These are phyloP conservation scores for Urochloa ruziziensis DNA, from an alignment of 176 grass and related monocot genomes.

Conservation along the genomic window DNA sequence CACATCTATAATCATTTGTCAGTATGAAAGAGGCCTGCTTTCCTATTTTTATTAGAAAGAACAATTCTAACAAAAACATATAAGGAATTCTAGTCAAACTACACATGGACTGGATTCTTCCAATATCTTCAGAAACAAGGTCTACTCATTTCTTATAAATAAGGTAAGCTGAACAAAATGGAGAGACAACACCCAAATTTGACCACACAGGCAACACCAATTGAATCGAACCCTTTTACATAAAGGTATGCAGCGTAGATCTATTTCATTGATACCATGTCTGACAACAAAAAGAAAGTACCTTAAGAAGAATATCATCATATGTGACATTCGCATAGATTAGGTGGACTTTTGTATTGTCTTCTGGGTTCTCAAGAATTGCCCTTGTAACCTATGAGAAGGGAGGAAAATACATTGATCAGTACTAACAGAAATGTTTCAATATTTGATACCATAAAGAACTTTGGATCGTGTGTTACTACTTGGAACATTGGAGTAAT, in stretches of 20 bases:
- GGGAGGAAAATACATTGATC: not conserved
- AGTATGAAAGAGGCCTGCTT: not conserved
- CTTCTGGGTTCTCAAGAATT: slow-evolving; percentile 84
- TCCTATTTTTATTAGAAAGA: not conserved
- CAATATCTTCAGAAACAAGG: not conserved
- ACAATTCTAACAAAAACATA: not conserved
- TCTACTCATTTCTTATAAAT: not conserved
- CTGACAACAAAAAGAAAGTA: slow-evolving; percentile 22
- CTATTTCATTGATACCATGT: not conserved
- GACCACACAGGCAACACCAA: not conserved
- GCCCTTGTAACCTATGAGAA: slow-evolving; percentile 65
- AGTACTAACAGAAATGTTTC: not conserved
- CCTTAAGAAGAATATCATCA: slow-evolving; percentile 90
- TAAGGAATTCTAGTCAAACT: not conserved
- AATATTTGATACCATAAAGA: not conserved
- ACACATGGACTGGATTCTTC: not conserved
- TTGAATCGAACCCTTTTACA: not conserved
- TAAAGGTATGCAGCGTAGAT: not conserved
- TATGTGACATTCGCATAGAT: slow-evolving; percentile 87
- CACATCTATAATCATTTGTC: not conserved
- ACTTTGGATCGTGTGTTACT: slow-evolving; percentile 22
- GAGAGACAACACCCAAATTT: not conserved
- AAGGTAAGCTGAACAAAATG: not conserved
- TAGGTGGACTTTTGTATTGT: slow-evolving; percentile 72
- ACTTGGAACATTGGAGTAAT: slow-evolving; percentile 99